Conservation (phyloP, 495 filamentous ascomycete species). For the Aspergillus nidulans region DNA sequence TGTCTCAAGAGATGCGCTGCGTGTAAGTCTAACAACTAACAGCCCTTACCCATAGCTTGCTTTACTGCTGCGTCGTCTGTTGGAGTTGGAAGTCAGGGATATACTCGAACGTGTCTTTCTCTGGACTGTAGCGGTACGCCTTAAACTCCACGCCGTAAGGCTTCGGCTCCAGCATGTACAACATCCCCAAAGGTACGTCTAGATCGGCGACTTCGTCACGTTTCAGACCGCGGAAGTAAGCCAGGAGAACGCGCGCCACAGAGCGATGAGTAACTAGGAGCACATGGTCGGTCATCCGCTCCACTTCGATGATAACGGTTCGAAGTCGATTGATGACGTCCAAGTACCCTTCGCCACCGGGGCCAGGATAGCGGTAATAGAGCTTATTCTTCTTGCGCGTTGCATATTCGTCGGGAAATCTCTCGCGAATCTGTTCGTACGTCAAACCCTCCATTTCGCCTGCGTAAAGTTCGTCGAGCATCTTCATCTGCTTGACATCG, state of each 20-base stretch:
- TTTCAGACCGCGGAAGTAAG: conserved; percentile 90
- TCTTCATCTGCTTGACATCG: conserved; percentile 95
- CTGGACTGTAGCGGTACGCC: conserved; percentile 81
- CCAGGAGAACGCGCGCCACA: conserved; percentile 84
- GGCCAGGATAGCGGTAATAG: conserved; percentile 88
- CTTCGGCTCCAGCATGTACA: conserved; percentile 94
- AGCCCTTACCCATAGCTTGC: not conserved
- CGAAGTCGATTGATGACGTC: conserved; percentile 94
- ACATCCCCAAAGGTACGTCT: conserved; percentile 84
- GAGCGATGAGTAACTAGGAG: conserved; percentile 86
- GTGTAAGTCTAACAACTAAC: conserved; percentile 1
- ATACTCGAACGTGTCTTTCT: conserved; percentile 73
- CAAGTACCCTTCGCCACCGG: conserved; percentile 92
- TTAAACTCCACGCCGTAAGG: conserved; percentile 97
- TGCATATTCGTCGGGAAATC: conserved; percentile 71
- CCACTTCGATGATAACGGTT: conserved; percentile 94
- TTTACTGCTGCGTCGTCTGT: conserved; percentile 30
- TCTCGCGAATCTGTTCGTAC: conserved; percentile 77
- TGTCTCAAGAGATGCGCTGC: conserved; percentile 3
- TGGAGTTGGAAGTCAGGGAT: conserved; percentile 69
- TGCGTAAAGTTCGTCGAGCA: conserved; percentile 94
- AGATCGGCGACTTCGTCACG: conserved; percentile 87
- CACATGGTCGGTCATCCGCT: conserved; percentile 94
- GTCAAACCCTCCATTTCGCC: conserved; percentile 92
- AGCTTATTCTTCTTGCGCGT: conserved; percentile 77